Base-by-base conservation (phyloP, 2,329 filamentous ascomycete species). In the Fusarium sp. region DNA sequence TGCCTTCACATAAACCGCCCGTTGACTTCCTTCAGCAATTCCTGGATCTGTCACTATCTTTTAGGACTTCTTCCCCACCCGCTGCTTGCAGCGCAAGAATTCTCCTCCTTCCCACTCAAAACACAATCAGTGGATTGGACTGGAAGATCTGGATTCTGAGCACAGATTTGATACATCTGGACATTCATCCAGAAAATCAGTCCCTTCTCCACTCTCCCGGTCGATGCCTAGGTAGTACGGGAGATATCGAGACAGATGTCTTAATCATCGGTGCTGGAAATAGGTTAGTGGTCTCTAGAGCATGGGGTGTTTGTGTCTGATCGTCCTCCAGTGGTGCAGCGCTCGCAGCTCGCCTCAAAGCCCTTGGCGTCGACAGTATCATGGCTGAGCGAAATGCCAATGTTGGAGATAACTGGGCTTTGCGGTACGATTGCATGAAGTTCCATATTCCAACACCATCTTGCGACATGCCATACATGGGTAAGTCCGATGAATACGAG, bases 61-160 rank as follows among this genome's bases (percentile, higher is more conserved):
- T 71, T 18, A 63, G 34, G 16, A 71, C 67, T 1, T 4, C 8
- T 0, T 66, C 60, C 1, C 67, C 67, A 1, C 42, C 45, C 2
- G 53, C 67, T 32, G 34, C 25, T 7, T 60, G 57, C 7, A 69
- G 53, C 11, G 57, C 47, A 6, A 53, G 67, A 2, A 18, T 64
- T 1, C 22, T 70, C 1, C 67, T 72, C 13, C 30, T 65, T 3
- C 70, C 70, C 0, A 22, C 34, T 2, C 45, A 55, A 11, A 29
- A 14, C 6, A 10, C 3, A 1, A 3, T 2, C 7, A 18, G 13
- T 0, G 16, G 9, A 2, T 12, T 72, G 0, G 24, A 61, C 5
- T 70, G 70, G 64, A 70, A 61, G 12, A 69, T 72, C 3, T 73
- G 70, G 70, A 60, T 70, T 9, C 11, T 72, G 0, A 73, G 70